Conservation (phyloP, 148 eudicot species). For the Suaeda aralocaspica region DNA sequence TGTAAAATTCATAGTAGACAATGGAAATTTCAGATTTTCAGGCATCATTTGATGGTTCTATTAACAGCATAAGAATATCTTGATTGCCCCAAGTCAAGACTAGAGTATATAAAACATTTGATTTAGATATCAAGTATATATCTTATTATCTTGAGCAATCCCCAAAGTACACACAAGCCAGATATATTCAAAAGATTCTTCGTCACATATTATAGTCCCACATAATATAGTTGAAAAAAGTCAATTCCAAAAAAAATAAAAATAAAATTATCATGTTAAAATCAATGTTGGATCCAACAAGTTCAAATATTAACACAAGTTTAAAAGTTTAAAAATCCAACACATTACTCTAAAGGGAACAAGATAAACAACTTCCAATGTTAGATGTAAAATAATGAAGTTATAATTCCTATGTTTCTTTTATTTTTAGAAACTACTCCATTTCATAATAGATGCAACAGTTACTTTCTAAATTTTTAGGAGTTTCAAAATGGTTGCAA, state of each 20-base stretch:
- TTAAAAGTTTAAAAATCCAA: neutral
- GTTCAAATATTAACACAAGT: neutral
- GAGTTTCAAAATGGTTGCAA: too few relatives aligned
- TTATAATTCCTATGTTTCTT: too few relatives aligned
- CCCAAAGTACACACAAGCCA: neutral
- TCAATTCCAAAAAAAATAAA: neutral
- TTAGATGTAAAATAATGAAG: too few relatives aligned
- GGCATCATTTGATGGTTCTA: neutral
- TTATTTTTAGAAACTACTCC: too few relatives aligned
- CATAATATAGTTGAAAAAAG: neutral
- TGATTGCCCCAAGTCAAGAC: neutral
- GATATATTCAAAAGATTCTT: too few relatives aligned
- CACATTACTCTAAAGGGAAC: neutral
- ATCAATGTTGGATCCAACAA: neutral
- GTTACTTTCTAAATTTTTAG: too few relatives aligned
- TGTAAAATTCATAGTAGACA: neutral
- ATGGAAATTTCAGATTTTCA: neutral
- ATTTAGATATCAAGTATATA: neutral
- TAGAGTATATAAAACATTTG: neutral
- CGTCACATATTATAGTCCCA: too few relatives aligned
- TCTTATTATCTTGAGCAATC: neutral
- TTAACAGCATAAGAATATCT: neutral
- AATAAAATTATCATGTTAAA: neutral
- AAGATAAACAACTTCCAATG: too few relatives aligned
- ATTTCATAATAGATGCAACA: too few relatives aligned